Conservation (phyloP, 177 flowering plant genomes). For the Vitis hybrid region DNA sequence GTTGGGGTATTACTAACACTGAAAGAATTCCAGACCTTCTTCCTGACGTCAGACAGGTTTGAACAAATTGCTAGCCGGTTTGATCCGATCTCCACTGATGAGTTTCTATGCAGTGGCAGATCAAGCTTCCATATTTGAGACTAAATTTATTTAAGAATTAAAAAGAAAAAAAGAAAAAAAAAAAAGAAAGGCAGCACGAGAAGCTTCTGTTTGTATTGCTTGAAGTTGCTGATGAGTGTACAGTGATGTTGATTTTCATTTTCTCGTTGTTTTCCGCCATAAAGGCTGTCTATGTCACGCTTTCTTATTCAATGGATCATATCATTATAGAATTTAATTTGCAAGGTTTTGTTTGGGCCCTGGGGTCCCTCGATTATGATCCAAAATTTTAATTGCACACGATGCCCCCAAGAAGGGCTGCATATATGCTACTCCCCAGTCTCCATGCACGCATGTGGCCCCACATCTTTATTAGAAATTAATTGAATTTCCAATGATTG, state of each 20-base stretch:
- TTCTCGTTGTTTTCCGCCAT: not conserved
- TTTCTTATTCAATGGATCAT: no score
- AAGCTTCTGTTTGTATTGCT: not conserved
- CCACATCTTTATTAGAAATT: no score
- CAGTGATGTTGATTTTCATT: constrained; percentile 1
- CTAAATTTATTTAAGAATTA: not conserved
- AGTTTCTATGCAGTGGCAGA: constrained; percentile 20
- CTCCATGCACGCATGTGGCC: no score
- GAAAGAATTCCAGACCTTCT: constrained; percentile 26
- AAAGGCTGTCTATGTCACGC: no score
- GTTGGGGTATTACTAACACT: constrained; percentile 21
- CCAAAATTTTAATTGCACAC: no score
- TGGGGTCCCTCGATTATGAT: no score
- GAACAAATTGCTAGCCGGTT: constrained; percentile 18
- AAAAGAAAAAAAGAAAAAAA: not conserved
- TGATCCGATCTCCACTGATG: constrained; percentile 21
- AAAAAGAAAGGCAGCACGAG: not conserved
- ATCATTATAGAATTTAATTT: no score
- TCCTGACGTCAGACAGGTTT: constrained; percentile 39
- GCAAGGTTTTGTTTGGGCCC: no score
- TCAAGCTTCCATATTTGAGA: constrained; percentile 23
- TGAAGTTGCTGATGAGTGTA: constrained; percentile 17
- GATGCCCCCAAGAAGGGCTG: no score
- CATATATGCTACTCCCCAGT: no score
- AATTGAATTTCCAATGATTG: no score